A percentile compares a stretch with the other conserved stretches of the same genome.
These are phyloP conservation scores for Candida piceae DNA, from an alignment of 805 yeast genomes.

Conservation along the genomic window DNA sequence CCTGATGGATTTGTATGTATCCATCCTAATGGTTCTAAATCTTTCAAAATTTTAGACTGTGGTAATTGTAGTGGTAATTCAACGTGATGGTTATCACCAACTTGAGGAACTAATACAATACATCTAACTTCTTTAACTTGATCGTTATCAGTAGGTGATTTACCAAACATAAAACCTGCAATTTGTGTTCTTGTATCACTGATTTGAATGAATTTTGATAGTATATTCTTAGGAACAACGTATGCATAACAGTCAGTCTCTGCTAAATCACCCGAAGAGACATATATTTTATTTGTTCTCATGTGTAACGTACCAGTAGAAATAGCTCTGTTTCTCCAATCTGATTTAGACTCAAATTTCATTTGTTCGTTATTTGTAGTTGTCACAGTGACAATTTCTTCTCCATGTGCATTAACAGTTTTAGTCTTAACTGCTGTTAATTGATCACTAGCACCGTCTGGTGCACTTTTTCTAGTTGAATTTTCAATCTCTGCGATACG, in stretches of 20 bases:
- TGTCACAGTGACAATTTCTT: slow-evolving; percentile 90
- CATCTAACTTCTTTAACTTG: slow-evolving; percentile 74
- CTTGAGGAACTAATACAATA: slow-evolving; percentile 80
- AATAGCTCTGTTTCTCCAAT: slow-evolving; percentile 88
- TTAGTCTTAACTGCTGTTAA: slow-evolving; percentile 75
- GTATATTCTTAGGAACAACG: slow-evolving; percentile 75
- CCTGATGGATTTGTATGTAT: slow-evolving; percentile 84
- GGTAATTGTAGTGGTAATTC: slow-evolving; percentile 52
- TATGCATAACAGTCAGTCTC: slow-evolving; percentile 57
- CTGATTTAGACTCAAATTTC: slow-evolving; percentile 75
- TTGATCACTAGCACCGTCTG: slow-evolving; percentile 41
- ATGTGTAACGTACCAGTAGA: slow-evolving; percentile 67
- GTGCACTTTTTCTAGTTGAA: slow-evolving; percentile 34
- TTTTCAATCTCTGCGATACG: slow-evolving; percentile 73
- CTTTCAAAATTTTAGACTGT: slow-evolving; percentile 38
- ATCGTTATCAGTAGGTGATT: slow-evolving; percentile 65
- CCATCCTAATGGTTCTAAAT: slow-evolving; percentile 84
- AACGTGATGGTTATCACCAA: slow-evolving; percentile 65
- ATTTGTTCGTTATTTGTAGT: slow-evolving; percentile 85
- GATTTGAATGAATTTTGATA: slow-evolving; percentile 71
- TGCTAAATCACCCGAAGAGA: slow-evolving; percentile 56
- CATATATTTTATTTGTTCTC: slow-evolving; percentile 70
- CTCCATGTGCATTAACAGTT: slow-evolving; percentile 91
- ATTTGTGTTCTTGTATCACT: slow-evolving; percentile 79
- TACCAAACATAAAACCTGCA: slow-evolving; percentile 77